These are phyloP conservation scores for Discostella stelligeroides DNA, from an alignment of 108 stramenopile genomes.

Conservation along the genomic window DNA sequence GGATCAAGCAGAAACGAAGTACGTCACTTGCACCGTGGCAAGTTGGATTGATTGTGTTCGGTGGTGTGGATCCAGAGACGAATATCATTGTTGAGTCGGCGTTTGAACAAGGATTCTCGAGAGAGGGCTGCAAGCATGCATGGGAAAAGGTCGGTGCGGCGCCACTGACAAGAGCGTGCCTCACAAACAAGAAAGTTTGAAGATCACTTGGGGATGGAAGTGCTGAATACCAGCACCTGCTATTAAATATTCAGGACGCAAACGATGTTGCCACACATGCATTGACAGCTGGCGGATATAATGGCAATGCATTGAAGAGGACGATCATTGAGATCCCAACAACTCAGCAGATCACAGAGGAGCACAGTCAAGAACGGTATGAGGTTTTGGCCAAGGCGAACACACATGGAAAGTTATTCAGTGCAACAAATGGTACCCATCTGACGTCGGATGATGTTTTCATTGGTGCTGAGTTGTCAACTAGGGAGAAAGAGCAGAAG, in stretches of 20 bases:
- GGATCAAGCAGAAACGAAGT: neutral
- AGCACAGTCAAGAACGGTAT: neutral
- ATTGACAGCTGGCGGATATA: neutral
- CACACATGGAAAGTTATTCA: neutral
- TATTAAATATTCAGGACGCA: neutral
- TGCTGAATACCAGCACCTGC: neutral
- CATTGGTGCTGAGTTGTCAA: neutral
- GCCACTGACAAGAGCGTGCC: constrained; percentile 8
- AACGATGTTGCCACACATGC: neutral
- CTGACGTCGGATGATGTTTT: neutral
- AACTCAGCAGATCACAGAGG: neutral
- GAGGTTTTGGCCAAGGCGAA: neutral
- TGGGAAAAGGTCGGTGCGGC: constrained; percentile 23
- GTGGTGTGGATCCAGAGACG: constrained; percentile 21
- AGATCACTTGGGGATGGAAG: neutral
- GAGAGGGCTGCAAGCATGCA: neutral
- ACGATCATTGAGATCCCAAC: neutral
- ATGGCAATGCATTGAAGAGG: neutral
- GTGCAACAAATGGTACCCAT: neutral
- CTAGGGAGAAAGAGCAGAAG: neutral
- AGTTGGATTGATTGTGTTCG: constrained; percentile 22
- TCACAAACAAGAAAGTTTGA: neutral
- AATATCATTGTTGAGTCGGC: constrained; percentile 2
- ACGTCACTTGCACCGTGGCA: constrained; percentile 5
- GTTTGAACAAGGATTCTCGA: constrained; percentile 21